phyloP scores from a whole-genome alignment of 129 eudicot genomes.

The Flaveria trinervia region DNA sequence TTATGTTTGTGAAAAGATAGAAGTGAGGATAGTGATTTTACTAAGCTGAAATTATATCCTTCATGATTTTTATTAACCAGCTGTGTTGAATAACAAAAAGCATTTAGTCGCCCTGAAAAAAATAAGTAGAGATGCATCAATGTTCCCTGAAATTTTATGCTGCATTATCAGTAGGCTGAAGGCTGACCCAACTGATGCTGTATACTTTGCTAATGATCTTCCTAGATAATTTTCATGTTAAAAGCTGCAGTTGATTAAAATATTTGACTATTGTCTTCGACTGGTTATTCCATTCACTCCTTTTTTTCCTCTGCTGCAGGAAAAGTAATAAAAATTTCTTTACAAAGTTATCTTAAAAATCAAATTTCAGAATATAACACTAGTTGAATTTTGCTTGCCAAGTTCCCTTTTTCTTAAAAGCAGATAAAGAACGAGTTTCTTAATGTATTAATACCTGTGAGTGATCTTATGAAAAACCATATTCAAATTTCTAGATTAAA shows the following conservation, averaged over 20 bases:
- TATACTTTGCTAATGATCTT: too few relatives aligned
- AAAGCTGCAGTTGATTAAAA: too few relatives aligned
- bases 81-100: neutral
- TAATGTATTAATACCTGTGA: neutral
- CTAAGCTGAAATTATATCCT: neutral
- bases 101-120: too few relatives aligned
- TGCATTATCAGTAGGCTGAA: neutral
- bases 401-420: neutral
- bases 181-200: neutral
- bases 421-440: slow-evolving; percentile 12
- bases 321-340: too few relatives aligned
- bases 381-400: neutral
- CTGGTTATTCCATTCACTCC: too few relatives aligned
- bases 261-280: too few relatives aligned
- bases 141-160: neutral
- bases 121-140: too few relatives aligned
- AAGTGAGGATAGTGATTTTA: neutral
- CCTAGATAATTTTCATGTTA: too few relatives aligned
- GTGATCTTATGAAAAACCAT: neutral
- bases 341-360: too few relatives aligned
- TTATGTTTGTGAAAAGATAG: neutral
- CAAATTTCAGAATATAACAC: neutral
- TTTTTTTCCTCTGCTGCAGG: too few relatives aligned
- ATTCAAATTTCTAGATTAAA: neutral
- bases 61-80: neutral